Base-by-base conservation (phyloP, 176 grass and related monocot genomes). In the Pharus latifolius region DNA sequence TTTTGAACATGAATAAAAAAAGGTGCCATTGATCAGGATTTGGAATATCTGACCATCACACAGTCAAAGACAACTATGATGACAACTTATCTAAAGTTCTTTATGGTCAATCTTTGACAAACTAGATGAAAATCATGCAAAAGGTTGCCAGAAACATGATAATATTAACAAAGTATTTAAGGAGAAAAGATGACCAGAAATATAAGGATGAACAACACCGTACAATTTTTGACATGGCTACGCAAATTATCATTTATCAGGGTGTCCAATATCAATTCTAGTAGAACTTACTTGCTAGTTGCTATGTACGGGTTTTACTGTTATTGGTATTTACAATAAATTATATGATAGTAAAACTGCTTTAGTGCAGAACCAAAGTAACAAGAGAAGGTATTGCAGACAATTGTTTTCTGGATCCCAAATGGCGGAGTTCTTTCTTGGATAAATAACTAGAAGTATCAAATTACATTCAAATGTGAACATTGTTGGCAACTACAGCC, bases 361-460 rank as follows among this genome's bases (percentile, higher is more conserved):
- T 14, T 49, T 31, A 49, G 4, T 57, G 47, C 32, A 59, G 43
- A 45, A 45, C 47, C 46, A 18, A 43, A 27, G 6, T 40, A 50
- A 73, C 48, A 46, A 54, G 56, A 68, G 45, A 45, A 68, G n/a
- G 22, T 18, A 77, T 17, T 54, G 64, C 42, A 76, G 47, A 33
- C 16, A 54, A 14, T 51, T 24, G 31, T 67, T 80, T 58, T 40
- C 28, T 12, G 45, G 25, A 27, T 61, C 61, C 9, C 60, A 68
- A 51, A 40, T 46, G 53, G 40, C 28, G 46, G 3, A 67, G 74
- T 49, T 52, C 8, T 45, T 62, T 63, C 70, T 56, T 10, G 0
- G 37, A 48, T 75, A 69, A 62, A 79, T 79, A 34, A 78, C 27
- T 80, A 45, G 33, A 74, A 29, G 55, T 49, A 29, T 69, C 48